These are phyloP conservation scores for Macrolepiota dolichaula DNA, from an alignment of 768 basidiomycete species.

Conservation along the genomic window DNA sequence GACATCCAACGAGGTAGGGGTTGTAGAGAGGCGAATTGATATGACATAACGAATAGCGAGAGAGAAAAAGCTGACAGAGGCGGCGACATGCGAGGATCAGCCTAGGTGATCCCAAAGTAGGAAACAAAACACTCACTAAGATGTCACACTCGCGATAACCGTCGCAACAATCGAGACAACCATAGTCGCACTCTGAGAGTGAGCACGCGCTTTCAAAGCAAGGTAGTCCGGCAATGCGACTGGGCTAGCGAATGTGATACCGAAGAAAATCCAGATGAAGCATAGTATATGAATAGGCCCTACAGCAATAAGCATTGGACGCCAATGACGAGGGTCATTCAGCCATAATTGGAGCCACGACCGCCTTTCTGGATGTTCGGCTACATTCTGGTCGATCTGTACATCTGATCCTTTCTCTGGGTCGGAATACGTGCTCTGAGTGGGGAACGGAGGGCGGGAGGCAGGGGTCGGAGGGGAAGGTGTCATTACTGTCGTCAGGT, in stretches of 20 bases:
- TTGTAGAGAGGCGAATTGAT: background rate
- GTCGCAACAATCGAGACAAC: background rate
- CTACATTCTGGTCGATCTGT: background rate
- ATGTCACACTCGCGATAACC: background rate
- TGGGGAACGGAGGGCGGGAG: background rate
- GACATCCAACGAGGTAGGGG: background rate
- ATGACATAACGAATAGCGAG: background rate
- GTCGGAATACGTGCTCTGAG: background rate
- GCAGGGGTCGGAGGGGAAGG: background rate
- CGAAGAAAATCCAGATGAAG: constrained; percentile 2
- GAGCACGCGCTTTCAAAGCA: background rate
- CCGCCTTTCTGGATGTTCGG: background rate
- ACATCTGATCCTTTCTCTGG: background rate
- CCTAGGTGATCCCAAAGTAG: background rate
- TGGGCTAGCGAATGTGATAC: background rate
- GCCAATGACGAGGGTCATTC: background rate
- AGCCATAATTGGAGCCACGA: background rate
- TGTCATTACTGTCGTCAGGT: background rate
- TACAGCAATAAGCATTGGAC: background rate
- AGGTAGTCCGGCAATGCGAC: background rate
- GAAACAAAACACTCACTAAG: background rate
- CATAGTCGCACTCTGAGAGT: constrained; percentile 4
- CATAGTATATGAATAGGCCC: background rate
- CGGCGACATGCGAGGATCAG: background rate
- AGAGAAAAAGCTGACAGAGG: background rate